phyloP scores from a whole-genome alignment of 208 protist species.

The Blechomonas ayalai region DNA sequence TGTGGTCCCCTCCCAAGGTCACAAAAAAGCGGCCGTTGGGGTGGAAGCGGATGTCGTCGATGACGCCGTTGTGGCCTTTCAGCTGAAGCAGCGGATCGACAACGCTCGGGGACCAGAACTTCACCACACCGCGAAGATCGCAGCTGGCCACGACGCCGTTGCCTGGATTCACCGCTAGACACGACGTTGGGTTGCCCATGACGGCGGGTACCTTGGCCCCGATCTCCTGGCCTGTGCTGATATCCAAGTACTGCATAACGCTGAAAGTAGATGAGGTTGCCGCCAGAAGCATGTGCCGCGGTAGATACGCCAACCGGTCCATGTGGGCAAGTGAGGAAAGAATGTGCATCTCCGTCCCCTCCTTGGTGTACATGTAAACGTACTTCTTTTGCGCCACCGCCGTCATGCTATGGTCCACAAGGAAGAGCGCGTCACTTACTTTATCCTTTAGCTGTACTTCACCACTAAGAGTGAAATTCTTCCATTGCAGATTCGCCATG shows the following conservation, averaged over 20 bases:
- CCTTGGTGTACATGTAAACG: constrained; percentile 98
- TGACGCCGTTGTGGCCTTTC: constrained; percentile 88
- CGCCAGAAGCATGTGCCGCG: constrained; percentile 96
- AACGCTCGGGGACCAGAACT: constrained; percentile 95
- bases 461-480: constrained; percentile 81
- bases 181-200: constrained; percentile 73
- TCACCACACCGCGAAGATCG: constrained; percentile 91
- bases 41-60: constrained; percentile 83
- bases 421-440: constrained; percentile 91
- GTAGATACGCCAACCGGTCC: constrained; percentile 92
- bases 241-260: constrained; percentile 93
- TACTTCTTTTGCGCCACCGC: constrained; percentile 98
- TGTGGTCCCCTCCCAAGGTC: constrained; percentile 93
- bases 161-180: constrained; percentile 86
- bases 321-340: constrained; percentile 94
- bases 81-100: constrained; percentile 94
- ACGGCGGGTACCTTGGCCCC: constrained; percentile 75
- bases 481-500: constrained; percentile 94
- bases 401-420: constrained; percentile 97
- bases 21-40: constrained; percentile 91
- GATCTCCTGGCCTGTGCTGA: constrained; percentile 90
- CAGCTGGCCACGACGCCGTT: constrained; percentile 94
- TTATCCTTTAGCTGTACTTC: constrained; percentile 94
- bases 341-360: constrained; percentile 96
- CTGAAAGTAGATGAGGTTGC: constrained; percentile 78